These are phyloP conservation scores for Aureobasidium sp. DNA, from an alignment of 2,329 filamentous ascomycete species.

Conservation along the genomic window DNA sequence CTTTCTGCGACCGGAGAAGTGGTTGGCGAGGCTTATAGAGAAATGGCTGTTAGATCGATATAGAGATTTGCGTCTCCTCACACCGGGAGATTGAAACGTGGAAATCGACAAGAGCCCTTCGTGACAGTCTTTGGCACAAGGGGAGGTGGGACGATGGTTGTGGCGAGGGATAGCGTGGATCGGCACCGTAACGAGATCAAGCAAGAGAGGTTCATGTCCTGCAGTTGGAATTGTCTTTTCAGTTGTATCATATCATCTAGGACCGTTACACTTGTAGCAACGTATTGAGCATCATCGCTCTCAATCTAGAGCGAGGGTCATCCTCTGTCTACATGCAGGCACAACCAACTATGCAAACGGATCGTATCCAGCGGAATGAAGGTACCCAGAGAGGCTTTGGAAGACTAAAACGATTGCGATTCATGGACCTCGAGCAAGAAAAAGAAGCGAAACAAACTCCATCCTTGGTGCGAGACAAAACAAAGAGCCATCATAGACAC, in stretches of 20 bases:
- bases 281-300: too few species aligned
- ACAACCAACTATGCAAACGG: not conserved
- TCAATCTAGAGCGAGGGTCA: not conserved
- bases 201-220: too few species aligned
- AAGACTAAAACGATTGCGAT: not conserved
- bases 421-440: not conserved
- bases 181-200: too few species aligned
- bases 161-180: too few species aligned
- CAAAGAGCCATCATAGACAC: not conserved
- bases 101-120: too few species aligned
- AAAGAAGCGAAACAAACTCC: not conserved
- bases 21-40: slow-evolving; percentile 44
- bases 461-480: not conserved
- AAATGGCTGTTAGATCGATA: slow-evolving; percentile 35
- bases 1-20: slow-evolving; percentile 40
- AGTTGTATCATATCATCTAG: too few species aligned
- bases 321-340: not conserved
- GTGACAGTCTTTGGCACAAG: too few species aligned
- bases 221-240: too few species aligned
- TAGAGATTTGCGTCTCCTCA: too few species aligned
- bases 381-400: not conserved
- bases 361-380: not conserved
- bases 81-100: too few species aligned
- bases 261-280: too few species aligned
- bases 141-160: too few species aligned